Percentiles rank a stretch among this genome's conserved stretches.
phyloP scores from a whole-genome alignment of 2,329 filamentous ascomycete genomes.

The Gnomoniopsis sp. region DNA sequence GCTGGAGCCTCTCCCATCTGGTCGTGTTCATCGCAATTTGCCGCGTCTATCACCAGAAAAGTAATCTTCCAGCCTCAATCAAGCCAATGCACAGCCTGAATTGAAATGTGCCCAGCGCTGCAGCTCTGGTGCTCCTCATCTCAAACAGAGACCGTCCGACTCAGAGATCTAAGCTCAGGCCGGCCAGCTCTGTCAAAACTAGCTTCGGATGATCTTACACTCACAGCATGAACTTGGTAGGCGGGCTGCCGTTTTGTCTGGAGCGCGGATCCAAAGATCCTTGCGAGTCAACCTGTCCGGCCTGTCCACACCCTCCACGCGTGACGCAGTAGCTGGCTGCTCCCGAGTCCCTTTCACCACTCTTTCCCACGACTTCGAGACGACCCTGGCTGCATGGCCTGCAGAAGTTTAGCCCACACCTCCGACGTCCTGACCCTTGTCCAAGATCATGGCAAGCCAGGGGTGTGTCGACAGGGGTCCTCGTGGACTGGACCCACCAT shows the following conservation, averaged over 20 bases:
- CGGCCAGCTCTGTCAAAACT: neutral
- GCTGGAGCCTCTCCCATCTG: constrained; percentile 13
- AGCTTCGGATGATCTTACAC: constrained; percentile 14
- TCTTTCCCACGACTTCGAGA: neutral
- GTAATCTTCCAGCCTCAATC: neutral
- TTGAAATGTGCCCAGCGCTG: neutral
- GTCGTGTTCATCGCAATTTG: constrained; percentile 16
- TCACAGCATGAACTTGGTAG: constrained; percentile 9
- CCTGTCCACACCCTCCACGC: neutral
- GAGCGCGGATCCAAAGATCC: constrained; percentile 10
- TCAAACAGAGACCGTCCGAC: neutral
- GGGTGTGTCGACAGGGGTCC: constrained; percentile 18
- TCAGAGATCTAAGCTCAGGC: neutral
- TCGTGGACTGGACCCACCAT: constrained; percentile 22
- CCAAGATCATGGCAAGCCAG: constrained; percentile 12
- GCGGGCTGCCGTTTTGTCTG: constrained; percentile 14
- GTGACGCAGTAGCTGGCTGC: neutral
- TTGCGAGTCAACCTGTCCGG: constrained; percentile 12
- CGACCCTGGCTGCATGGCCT: constrained; percentile 14
- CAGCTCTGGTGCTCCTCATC: neutral
- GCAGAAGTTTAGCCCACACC: constrained; percentile 16
- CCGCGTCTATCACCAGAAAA: constrained; percentile 5
- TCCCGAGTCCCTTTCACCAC: neutral
- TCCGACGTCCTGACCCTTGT: constrained; percentile 9
- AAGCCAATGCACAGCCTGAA: neutral